Percentiles rank a stretch among this genome's conserved stretches.
These are phyloP conservation scores for Ustilago vetiveriae DNA, from an alignment of 1,284 basidiomycete genomes.

Conservation along the genomic window DNA sequence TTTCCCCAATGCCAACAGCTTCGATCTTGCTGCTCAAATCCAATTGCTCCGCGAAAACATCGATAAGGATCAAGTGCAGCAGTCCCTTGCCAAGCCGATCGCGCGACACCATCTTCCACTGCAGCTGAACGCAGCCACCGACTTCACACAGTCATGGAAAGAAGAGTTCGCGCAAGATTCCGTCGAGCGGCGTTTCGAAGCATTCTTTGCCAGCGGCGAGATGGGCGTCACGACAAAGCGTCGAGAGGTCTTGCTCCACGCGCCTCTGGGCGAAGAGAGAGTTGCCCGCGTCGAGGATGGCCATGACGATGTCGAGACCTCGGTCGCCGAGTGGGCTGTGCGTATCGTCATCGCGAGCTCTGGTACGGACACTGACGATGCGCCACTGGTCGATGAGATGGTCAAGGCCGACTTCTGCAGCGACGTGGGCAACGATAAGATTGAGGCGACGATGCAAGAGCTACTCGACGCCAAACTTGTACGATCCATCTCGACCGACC, in stretches of 20 bases:
- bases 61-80: slow-evolving; percentile 75
- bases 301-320: background rate
- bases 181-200: slow-evolving; percentile 18
- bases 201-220: slow-evolving; percentile 21
- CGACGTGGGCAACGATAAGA: slow-evolving; percentile 20
- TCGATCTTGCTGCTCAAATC: slow-evolving; percentile 77
- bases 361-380: background rate
- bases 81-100: slow-evolving; percentile 36
- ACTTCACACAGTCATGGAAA: slow-evolving; percentile 44
- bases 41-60: slow-evolving; percentile 81
- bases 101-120: slow-evolving; percentile 35
- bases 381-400: slow-evolving; percentile 12
- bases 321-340: slow-evolving; percentile 42
- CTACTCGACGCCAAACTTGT: slow-evolving; percentile 40
- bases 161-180: slow-evolving; percentile 24
- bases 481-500: slow-evolving; percentile 23
- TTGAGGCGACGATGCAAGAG: slow-evolving; percentile 42
- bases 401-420: slow-evolving; percentile 32
- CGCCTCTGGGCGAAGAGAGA: slow-evolving; percentile 12
- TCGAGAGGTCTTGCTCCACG: slow-evolving; percentile 25
- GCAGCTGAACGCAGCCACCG: slow-evolving; percentile 5
- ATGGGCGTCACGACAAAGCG: slow-evolving; percentile 25
- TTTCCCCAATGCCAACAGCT: slow-evolving; percentile 75
- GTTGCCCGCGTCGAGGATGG: background rate
- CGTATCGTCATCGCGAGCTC: slow-evolving; percentile 20